phyloP scores from a whole-genome alignment of 2,329 filamentous ascomycete species.

The Verticillium albo-atrum region DNA sequence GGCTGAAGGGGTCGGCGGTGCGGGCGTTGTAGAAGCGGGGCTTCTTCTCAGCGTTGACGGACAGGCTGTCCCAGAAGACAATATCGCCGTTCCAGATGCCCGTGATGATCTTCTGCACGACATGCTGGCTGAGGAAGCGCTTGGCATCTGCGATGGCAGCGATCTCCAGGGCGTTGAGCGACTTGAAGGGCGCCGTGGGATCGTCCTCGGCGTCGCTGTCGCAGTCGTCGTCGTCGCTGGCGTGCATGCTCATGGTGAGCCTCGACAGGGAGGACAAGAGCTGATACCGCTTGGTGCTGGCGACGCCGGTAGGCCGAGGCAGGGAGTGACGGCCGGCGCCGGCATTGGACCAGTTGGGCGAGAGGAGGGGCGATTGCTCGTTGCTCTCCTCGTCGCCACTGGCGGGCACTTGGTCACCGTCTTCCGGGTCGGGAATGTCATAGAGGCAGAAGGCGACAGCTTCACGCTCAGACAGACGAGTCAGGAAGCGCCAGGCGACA shows the following conservation, averaged over 20 bases:
- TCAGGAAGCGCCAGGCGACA: constrained; percentile 74
- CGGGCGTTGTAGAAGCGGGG: constrained; percentile 69
- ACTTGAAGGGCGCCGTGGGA: constrained; percentile 67
- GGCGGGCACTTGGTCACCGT: constrained; percentile 12
- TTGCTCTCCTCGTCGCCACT: constrained; percentile 37
- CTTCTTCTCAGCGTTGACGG: constrained; percentile 67
- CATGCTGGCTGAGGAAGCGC: constrained; percentile 74
- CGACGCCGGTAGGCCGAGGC: constrained; percentile 29
- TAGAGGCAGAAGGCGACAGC: constrained; percentile 71
- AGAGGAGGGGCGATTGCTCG: constrained; percentile 44
- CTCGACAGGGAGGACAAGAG: constrained; percentile 51
- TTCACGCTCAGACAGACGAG: constrained; percentile 66
- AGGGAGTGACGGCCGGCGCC: constrained; percentile 14
- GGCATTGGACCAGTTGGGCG: constrained; percentile 18
- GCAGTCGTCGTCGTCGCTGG: constrained; percentile 25
- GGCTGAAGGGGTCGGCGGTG: constrained; percentile 68
- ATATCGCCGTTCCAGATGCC: constrained; percentile 85
- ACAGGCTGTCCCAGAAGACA: constrained; percentile 80
- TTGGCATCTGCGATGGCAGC: constrained; percentile 78
- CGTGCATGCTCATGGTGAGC: constrained; percentile 44
- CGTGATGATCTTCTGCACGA: constrained; percentile 78
- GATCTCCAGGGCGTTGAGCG: constrained; percentile 83
- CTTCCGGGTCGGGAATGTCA: constrained; percentile 54
- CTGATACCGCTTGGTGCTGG: constrained; percentile 38
- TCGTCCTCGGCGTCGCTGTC: constrained; percentile 46